Evolutionary conservation across 2,329 filamentous ascomycete genomes (phyloP).

Genomic region (Colletotrichum lupini): DNA sequence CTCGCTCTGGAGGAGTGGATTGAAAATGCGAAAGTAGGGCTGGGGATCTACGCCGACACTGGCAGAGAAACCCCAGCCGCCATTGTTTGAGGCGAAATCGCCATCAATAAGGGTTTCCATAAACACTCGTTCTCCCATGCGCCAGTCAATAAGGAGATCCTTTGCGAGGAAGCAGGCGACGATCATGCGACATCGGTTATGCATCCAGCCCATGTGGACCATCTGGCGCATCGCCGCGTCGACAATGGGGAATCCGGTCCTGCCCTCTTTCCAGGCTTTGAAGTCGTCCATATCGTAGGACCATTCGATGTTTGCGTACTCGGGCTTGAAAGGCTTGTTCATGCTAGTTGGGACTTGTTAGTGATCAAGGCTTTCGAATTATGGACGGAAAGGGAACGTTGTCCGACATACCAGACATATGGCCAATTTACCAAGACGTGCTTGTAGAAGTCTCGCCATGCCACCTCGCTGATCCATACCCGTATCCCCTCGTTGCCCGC

Average conservation of each 20-base stretch:
- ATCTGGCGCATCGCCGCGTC: conserved; percentile 89
- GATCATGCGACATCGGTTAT: conserved; percentile 88
- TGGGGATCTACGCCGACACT: conserved; percentile 84
- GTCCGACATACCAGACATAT: conserved; percentile 72
- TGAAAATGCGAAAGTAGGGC: conserved; percentile 93
- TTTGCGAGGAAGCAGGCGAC: conserved; percentile 84
- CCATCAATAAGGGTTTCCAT: conserved; percentile 85
- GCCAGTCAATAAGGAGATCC: conserved; percentile 85
- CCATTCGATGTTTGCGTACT: conserved; percentile 86
- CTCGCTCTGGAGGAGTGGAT: conserved; percentile 85
- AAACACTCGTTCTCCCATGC: conserved; percentile 83
- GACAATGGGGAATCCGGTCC: conserved; percentile 84
- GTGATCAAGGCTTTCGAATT: not conserved
- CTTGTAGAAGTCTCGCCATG: conserved; percentile 90
- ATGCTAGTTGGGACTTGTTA: conserved; percentile 48
- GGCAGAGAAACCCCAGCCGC: conserved; percentile 68
- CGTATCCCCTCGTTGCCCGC: conserved; percentile 73
- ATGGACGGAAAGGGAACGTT: not conserved
- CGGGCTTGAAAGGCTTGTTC: conserved; percentile 78
- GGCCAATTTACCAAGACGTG: conserved; percentile 89
- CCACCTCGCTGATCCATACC: conserved; percentile 84
- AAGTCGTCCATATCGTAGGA: conserved; percentile 79
- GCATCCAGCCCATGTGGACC: conserved; percentile 77
- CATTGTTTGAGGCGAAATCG: conserved; percentile 83
- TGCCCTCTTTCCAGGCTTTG: conserved; percentile 77